A percentile compares a stretch with the other conserved stretches of the same genome.
These are phyloP conservation scores for Solanum phureja DNA, from an alignment of 257 asterid species.

Conservation along the genomic window DNA sequence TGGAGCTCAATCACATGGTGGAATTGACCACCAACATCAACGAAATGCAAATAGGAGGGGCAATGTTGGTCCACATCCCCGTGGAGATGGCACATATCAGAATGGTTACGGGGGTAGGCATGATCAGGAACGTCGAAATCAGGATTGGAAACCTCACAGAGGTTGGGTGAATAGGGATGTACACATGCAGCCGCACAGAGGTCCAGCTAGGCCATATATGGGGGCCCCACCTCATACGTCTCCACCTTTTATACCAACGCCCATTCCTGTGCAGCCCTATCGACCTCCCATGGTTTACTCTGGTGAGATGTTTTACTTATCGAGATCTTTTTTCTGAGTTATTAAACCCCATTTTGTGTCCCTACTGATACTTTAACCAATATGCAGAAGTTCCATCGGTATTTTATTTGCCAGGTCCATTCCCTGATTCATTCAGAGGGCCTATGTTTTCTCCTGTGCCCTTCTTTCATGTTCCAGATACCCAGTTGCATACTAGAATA, in stretches of 20 bases:
- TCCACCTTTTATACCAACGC: constrained; percentile 30
- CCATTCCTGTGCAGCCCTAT: constrained; percentile 28
- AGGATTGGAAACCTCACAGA: constrained; percentile 36
- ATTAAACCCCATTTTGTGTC: neutral
- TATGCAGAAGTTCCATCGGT: constrained; percentile 47
- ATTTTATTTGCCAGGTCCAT: constrained; percentile 34
- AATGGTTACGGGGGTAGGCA: constrained; percentile 47
- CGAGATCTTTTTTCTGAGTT: neutral
- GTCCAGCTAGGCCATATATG: constrained; percentile 37
- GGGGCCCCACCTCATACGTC: constrained; percentile 31
- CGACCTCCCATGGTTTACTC: constrained; percentile 39
- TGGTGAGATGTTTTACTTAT: constrained; percentile 30
- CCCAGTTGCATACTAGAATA: constrained; percentile 43
- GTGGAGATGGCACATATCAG: constrained; percentile 50
- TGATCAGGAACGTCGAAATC: constrained; percentile 52
- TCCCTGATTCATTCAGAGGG: constrained; percentile 41
- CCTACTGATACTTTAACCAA: constrained; percentile 9
- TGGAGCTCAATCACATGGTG: constrained; percentile 30
- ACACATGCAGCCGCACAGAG: constrained; percentile 41
- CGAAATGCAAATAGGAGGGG: constrained; percentile 47
- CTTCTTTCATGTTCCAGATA: constrained; percentile 31
- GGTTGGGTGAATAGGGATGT: constrained; percentile 49
- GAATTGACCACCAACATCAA: constrained; percentile 47
- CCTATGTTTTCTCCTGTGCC: constrained; percentile 37
- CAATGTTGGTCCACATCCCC: constrained; percentile 38